A percentile compares a stretch with the other conserved stretches of the same genome.
phyloP scores from a whole-genome alignment of 805 yeast genomes.

The Wickerhamiella vanderwaltii region DNA sequence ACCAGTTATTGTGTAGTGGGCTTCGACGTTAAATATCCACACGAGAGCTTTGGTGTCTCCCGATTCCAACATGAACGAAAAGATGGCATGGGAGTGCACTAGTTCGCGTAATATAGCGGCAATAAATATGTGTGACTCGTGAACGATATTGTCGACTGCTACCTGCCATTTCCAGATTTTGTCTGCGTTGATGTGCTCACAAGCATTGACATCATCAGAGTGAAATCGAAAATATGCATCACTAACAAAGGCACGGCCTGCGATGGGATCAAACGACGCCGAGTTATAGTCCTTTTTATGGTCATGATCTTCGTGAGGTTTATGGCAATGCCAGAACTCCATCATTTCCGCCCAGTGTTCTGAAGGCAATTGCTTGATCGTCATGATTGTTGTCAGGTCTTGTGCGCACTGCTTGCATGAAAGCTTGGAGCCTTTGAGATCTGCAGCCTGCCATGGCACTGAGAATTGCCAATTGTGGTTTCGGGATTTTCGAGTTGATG shows the following conservation, averaged over 20 bases:
- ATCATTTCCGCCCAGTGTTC: conserved; percentile 89
- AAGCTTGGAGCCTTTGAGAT: not conserved
- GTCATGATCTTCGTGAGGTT: conserved; percentile 23
- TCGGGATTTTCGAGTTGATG: not conserved
- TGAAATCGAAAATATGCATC: conserved; percentile 41
- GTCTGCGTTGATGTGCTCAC: conserved; percentile 7
- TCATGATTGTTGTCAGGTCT: not conserved
- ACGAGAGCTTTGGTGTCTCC: conserved; percentile 12
- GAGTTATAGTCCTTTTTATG: conserved; percentile 22
- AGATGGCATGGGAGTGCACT: conserved; percentile 27
- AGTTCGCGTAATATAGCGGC: conserved; percentile 21
- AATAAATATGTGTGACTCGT: conserved; percentile 14
- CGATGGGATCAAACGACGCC: conserved; percentile 31
- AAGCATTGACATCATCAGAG: conserved; percentile 14
- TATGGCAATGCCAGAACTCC: conserved; percentile 97
- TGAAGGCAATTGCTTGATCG: conserved; percentile 60
- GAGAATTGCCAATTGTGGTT: conserved; percentile 7
- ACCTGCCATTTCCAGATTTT: conserved; percentile 50
- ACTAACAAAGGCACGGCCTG: conserved; percentile 40
- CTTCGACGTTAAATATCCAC: conserved; percentile 43
- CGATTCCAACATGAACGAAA: conserved; percentile 20
- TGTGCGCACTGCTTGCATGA: conserved; percentile 3
- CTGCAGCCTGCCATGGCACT: conserved; percentile 8
- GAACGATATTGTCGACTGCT: conserved; percentile 22
- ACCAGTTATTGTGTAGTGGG: conserved; percentile 23